Percentiles rank a stretch among this genome's conserved stretches.
These are phyloP conservation scores for Plasmodium gonderi DNA, from an alignment of 169 alveolate genomes.

Conservation along the genomic window DNA sequence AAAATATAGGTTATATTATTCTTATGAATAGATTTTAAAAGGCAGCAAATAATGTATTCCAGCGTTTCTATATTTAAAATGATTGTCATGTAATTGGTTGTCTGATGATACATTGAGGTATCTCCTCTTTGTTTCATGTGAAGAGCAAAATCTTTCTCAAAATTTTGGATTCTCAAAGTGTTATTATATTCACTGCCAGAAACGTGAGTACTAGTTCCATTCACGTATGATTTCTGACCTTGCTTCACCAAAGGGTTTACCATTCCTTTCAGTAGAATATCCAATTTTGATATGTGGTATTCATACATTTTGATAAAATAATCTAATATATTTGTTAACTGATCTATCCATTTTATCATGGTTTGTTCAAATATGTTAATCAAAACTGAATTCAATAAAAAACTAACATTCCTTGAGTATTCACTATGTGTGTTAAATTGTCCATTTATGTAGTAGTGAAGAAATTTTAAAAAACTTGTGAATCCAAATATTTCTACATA, in stretches of 20 bases:
- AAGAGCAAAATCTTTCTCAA: too few relatives aligned
- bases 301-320: constrained; percentile 7
- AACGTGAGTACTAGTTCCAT: too few relatives aligned
- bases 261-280: not conserved
- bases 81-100: not conserved
- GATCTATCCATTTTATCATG: constrained; percentile 24
- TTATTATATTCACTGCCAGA: too few relatives aligned
- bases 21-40: constrained; percentile 10
- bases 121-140: not conserved
- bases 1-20: constrained; percentile 16
- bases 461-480: not conserved
- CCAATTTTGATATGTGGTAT: not conserved
- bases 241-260: too few relatives aligned
- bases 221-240: too few relatives aligned
- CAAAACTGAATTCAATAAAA: constrained; percentile 8
- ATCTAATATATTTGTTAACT: not conserved
- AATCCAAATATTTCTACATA: constrained; percentile 16
- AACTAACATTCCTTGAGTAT: not conserved
- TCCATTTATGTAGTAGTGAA: not conserved
- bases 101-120: not conserved
- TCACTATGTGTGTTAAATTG: not conserved
- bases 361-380: not conserved
- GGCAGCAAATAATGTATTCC: constrained; percentile 50
- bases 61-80: constrained; percentile 38
- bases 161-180: too few relatives aligned